phyloP scores from a whole-genome alignment of 768 basidiomycete genomes.

The Suillus paluster region DNA sequence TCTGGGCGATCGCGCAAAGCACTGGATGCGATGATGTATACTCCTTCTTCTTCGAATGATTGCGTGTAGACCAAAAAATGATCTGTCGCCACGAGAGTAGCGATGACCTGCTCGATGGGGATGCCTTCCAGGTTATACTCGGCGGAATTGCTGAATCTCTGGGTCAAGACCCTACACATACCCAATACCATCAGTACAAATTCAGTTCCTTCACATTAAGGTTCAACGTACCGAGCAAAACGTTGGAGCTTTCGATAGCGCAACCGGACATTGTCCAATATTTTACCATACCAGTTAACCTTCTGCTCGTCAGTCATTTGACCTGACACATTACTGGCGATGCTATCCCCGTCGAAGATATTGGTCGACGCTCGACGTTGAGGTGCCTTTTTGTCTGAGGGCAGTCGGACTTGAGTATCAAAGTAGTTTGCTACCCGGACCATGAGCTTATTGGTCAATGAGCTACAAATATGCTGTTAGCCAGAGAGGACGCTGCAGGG shows the following conservation, averaged over 20 bases:
- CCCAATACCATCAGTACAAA: constrained; percentile 11
- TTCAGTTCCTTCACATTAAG: neutral
- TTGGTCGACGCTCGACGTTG: constrained; percentile 33
- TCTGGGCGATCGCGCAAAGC: constrained; percentile 78
- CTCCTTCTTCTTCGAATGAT: constrained; percentile 84
- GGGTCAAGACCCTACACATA: constrained; percentile 62
- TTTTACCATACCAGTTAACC: constrained; percentile 88
- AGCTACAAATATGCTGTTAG: constrained; percentile 48
- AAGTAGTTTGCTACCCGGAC: constrained; percentile 93
- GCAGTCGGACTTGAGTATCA: constrained; percentile 88
- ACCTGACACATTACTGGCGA: constrained; percentile 38
- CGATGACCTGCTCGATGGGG: constrained; percentile 79
- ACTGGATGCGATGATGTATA: constrained; percentile 85
- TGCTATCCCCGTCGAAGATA: constrained; percentile 41
- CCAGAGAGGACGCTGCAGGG: constrained; percentile 1
- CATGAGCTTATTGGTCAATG: constrained; percentile 90
- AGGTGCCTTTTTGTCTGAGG: constrained; percentile 43
- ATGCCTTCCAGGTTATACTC: constrained; percentile 84
- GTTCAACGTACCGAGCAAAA: constrained; percentile 70
- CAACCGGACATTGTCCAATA: constrained; percentile 89
- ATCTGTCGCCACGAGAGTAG: constrained; percentile 77
- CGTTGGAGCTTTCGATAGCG: constrained; percentile 94
- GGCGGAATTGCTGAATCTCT: constrained; percentile 91
- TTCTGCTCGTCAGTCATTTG: constrained; percentile 83
- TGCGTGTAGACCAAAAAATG: constrained; percentile 95